phyloP scores from a whole-genome alignment of 257 asterid genomes.

The Ocimum tenuiflorum region DNA sequence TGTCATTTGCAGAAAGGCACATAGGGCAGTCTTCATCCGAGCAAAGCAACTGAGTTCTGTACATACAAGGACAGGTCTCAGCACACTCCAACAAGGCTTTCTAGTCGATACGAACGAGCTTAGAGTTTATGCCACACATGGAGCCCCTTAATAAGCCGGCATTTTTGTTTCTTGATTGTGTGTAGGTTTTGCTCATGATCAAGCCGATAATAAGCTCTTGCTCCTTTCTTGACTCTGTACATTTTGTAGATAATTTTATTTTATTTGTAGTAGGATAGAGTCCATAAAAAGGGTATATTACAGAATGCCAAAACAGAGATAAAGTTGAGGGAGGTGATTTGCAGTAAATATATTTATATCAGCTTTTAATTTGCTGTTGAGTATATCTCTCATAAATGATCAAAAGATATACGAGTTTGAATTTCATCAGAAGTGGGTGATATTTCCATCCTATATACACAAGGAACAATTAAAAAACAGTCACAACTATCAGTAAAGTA shows the following conservation, averaged over 20 bases:
- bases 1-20: conserved; percentile 38
- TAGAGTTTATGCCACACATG: not conserved
- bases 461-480: too few species aligned
- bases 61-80: conserved; percentile 17
- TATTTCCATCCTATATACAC: too few species aligned
- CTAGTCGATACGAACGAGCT: conserved; percentile 17
- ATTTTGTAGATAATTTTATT: conserved; percentile 2
- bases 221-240: conserved; percentile 13
- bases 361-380: not conserved
- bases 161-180: conserved; percentile 16
- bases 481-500: too few species aligned
- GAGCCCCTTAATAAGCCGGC: conserved; percentile 21
- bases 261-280: not conserved
- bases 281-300: not conserved
- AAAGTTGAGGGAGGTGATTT: not conserved
- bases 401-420: too few species aligned
- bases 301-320: conserved; percentile 1
- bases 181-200: conserved; percentile 16
- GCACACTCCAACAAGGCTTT: not conserved
- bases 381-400: not conserved
- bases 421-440: too few species aligned
- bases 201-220: conserved; percentile 26
- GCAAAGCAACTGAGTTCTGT: conserved; percentile 15
- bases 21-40: conserved; percentile 32
- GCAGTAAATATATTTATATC: not conserved